Evolutionary conservation across 768 basidiomycete genomes (phyloP).

Genomic region (Rhodosporidiobolus sp.): DNA sequence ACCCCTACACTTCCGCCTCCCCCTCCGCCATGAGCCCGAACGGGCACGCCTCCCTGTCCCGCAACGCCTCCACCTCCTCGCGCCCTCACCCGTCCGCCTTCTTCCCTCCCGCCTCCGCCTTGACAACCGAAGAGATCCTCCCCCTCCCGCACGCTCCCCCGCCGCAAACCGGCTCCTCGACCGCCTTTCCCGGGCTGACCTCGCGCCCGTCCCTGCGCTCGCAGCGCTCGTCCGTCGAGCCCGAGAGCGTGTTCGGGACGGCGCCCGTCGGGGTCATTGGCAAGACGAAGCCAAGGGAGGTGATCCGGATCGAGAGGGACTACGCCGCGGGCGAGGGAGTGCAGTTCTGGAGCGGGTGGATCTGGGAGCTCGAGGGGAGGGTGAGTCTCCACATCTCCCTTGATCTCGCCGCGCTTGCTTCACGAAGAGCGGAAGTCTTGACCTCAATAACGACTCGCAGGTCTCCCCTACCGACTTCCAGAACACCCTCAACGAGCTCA

Average conservation of each 20-base stretch:
- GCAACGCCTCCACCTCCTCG: background rate
- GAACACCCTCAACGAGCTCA: constrained; percentile 85
- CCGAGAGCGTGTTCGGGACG: constrained; percentile 55
- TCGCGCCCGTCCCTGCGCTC: constrained; percentile 13
- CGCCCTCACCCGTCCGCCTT: background rate
- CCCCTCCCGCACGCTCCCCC: background rate
- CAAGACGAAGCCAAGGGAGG: constrained; percentile 82
- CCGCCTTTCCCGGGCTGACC: background rate
- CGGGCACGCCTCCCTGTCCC: background rate
- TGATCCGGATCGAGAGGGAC: constrained; percentile 86
- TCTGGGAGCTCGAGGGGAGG: constrained; percentile 86
- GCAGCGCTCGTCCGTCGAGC: constrained; percentile 6
- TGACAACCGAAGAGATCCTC: background rate
- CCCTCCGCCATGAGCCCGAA: background rate
- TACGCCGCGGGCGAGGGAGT: constrained; percentile 86
- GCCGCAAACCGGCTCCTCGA: background rate
- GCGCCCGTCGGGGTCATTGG: constrained; percentile 80
- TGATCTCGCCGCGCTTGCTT: too few species aligned
- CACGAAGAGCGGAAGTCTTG: background rate
- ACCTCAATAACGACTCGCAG: constrained; percentile 51
- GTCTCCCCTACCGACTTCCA: constrained; percentile 86
- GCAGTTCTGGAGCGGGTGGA: constrained; percentile 85
- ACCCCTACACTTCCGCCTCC: too few species aligned
- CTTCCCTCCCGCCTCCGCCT: background rate
- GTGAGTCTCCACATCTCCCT: constrained; percentile 54